phyloP scores from a whole-genome alignment of 306 rosid genomes.

The Acacia crassicarpa region DNA sequence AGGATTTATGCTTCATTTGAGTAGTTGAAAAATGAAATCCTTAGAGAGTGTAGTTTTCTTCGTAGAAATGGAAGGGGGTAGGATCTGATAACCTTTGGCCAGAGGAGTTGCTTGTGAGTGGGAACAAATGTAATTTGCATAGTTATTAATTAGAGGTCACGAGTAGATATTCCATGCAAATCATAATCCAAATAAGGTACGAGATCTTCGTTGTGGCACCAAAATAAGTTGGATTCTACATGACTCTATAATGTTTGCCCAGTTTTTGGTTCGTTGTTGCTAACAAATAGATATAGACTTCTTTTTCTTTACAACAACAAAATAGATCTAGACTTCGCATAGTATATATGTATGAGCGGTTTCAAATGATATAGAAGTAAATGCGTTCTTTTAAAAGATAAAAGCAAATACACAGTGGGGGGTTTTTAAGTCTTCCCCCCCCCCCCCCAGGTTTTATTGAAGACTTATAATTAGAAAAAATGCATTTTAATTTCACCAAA shows the following conservation, averaged over 20 bases:
- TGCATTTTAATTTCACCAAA: neutral
- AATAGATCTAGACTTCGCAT: neutral
- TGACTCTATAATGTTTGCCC: neutral
- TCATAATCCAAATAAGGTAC: neutral
- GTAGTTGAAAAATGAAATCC: neutral
- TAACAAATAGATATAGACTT: neutral
- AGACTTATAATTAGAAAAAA: neutral
- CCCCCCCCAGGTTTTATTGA: neutral
- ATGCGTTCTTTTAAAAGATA: neutral
- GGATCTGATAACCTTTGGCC: neutral
- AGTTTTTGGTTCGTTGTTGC: neutral
- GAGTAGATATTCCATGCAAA: neutral
- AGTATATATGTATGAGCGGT: neutral
- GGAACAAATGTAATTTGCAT: neutral
- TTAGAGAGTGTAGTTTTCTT: neutral
- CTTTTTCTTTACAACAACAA: no score
- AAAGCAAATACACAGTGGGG: neutral
- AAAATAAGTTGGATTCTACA: neutral
- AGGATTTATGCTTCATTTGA: neutral
- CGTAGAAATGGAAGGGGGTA: neutral
- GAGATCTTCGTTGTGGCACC: neutral
- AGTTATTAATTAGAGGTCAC: neutral
- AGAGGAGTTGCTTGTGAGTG: neutral
- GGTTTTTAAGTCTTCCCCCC: no score
- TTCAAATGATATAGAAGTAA: no score